These are phyloP conservation scores for Apophysomyces ossiformis DNA, from an alignment of 371 early-diverging fungal species.

Conservation along the genomic window DNA sequence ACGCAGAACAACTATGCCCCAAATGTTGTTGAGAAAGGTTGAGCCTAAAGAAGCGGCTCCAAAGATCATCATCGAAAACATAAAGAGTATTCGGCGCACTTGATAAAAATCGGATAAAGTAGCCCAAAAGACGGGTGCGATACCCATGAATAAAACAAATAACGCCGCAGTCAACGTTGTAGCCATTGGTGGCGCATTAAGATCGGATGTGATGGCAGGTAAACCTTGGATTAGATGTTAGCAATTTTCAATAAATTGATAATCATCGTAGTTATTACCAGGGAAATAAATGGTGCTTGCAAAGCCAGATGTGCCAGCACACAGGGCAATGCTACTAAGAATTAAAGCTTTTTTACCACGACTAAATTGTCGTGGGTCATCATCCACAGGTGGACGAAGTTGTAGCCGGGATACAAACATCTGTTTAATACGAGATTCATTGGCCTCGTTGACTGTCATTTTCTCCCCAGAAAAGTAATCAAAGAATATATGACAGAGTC, in stretches of 20 bases:
- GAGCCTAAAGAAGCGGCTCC: slow-evolving; percentile 66
- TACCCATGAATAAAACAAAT: slow-evolving; percentile 50
- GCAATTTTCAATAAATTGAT: neutral
- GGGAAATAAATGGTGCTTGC: neutral
- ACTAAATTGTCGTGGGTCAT: slow-evolving; percentile 29
- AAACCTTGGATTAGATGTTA: slow-evolving; percentile 8
- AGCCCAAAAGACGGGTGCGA: slow-evolving; percentile 60
- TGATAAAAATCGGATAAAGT: slow-evolving; percentile 62
- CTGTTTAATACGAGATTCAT: slow-evolving; percentile 2
- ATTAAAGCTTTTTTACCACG: slow-evolving; percentile 22
- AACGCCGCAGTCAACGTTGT: slow-evolving; percentile 47
- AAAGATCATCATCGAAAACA: slow-evolving; percentile 63
- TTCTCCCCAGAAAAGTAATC: neutral
- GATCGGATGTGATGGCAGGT: slow-evolving; percentile 14
- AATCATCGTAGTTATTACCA: neutral
- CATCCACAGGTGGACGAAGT: slow-evolving; percentile 29
- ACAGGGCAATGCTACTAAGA: slow-evolving; percentile 24
- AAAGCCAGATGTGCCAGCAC: slow-evolving; percentile 30
- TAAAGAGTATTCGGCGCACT: slow-evolving; percentile 56
- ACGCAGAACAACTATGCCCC: slow-evolving; percentile 66
- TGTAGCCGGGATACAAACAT: slow-evolving; percentile 15
- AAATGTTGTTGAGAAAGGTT: slow-evolving; percentile 63
- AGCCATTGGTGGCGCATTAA: slow-evolving; percentile 23
- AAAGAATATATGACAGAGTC: neutral
- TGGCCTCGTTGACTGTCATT: neutral